Base-by-base conservation (phyloP, 345 rosid genomes). In the Citrus sp. region DNA sequence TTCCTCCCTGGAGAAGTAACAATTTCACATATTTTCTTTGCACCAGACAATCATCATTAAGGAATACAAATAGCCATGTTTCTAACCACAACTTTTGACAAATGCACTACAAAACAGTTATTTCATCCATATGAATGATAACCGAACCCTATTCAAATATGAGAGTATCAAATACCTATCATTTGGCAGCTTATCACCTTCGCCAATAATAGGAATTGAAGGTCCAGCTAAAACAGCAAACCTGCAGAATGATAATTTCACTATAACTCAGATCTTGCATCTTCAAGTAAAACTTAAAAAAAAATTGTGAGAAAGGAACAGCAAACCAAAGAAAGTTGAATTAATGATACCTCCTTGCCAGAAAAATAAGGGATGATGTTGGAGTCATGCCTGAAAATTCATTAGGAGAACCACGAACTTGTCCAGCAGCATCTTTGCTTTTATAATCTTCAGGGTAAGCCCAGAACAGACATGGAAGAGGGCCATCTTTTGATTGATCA, bases 401-500 rank as follows among this genome's bases (percentile, higher is more conserved):
- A 89, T 94, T 96, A 82, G 99, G 99, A 82, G 99, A 96, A 86
- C 99, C 98, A 69, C 99, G 98, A 77, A 96, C 98, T 89, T 96
- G 99, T 72, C 98, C 87, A 61, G 99, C 99, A 83, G 99, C 98
- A 84, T 94, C 98, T 91, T 92, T 96, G 91, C 97, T 96, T 85
- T 96, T 96, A 82, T 94, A 96, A 86, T 96, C 99, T 79, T 98
- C 98, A 58, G 98, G 98, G 61, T 96, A 94, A 65, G 99, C 94
- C 99, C 99, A 96, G 61, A 94, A 86, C 66, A 96, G 81, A 86
- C 98, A 96, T 69, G 98, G 98, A 76, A 96, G 95, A 72, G 99
- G 95, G 32, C 97, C 98, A 38, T 92, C 99, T 82, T 90, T 92
- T 73, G 87, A 82, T 35, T 94, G 91, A 89, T 92, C 97, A 87